These are phyloP conservation scores for Sporisorium graminicola DNA, from an alignment of 1,284 basidiomycete species.

Conservation along the genomic window DNA sequence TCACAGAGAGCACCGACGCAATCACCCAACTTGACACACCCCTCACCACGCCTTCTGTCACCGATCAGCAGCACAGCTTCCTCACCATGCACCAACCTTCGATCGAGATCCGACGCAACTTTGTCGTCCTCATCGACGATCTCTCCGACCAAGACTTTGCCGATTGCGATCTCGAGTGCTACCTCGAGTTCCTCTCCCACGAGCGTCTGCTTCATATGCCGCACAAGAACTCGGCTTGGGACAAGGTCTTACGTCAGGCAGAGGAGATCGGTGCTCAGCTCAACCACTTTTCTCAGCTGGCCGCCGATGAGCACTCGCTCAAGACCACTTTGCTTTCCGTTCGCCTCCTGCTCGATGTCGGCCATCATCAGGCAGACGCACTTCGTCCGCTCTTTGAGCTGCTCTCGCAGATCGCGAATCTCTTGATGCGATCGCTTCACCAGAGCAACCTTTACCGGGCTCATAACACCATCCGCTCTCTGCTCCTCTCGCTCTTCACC, in stretches of 20 bases:
- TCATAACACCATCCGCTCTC: not conserved
- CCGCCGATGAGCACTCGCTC: slow-evolving; percentile 8
- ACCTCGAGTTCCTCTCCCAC: slow-evolving; percentile 30
- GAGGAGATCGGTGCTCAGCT: slow-evolving; percentile 9
- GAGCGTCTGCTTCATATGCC: slow-evolving; percentile 18
- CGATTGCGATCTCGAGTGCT: slow-evolving; percentile 13
- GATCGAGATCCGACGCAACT: slow-evolving; percentile 24
- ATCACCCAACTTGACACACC: slow-evolving; percentile 1
- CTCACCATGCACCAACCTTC: slow-evolving; percentile 32
- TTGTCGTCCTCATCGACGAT: slow-evolving; percentile 36
- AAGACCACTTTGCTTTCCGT: slow-evolving; percentile 2
- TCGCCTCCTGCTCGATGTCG: not conserved
- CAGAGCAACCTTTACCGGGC: not conserved
- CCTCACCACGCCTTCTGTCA: slow-evolving; percentile 6
- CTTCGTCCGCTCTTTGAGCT: slow-evolving; percentile 8
- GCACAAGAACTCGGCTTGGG: slow-evolving; percentile 15
- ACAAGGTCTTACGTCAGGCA: slow-evolving; percentile 9
- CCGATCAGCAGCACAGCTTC: slow-evolving; percentile 8
- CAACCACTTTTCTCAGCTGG: slow-evolving; percentile 6
- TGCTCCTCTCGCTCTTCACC: not conserved
- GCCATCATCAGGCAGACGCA: slow-evolving; percentile 8
- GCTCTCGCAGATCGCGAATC: slow-evolving; percentile 5
- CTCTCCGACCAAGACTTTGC: slow-evolving; percentile 17
- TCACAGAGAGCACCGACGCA: slow-evolving; percentile 4
- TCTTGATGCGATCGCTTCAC: slow-evolving; percentile 4